Percentiles rank a stretch among this genome's conserved stretches.
Evolutionary conservation across 495 filamentous ascomycete species (phyloP).

Genomic region (Cercophora scortea): DNA sequence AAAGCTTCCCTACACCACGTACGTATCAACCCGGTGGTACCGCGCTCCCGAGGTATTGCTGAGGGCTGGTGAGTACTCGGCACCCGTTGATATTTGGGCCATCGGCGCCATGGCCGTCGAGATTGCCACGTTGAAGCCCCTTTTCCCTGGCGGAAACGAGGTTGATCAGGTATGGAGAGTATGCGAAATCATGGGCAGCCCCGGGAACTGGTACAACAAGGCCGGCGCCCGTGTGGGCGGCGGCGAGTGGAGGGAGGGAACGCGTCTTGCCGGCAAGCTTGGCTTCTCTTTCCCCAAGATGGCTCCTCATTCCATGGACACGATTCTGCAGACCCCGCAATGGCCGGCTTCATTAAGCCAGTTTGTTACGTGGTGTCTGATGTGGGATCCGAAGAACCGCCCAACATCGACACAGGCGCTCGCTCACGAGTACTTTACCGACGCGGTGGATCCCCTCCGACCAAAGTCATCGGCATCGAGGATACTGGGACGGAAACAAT

Average conservation of each 20-base stretch:
- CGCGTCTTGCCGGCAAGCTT: slow-evolving; percentile 83
- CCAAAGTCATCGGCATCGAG: slow-evolving; percentile 86
- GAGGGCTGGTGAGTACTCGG: slow-evolving; percentile 92
- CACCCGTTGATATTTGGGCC: slow-evolving; percentile 98
- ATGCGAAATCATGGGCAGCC: slow-evolving; percentile 99
- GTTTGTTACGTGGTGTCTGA: slow-evolving; percentile 97
- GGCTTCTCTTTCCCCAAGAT: slow-evolving; percentile 99
- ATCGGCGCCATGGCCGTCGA: slow-evolving; percentile 99
- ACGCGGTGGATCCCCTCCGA: slow-evolving; percentile 85
- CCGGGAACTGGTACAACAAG: slow-evolving; percentile 96
- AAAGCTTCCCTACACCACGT: slow-evolving; percentile 93
- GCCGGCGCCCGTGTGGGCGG: slow-evolving; percentile 79
- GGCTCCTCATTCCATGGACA: slow-evolving; percentile 96
- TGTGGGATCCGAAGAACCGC: slow-evolving; percentile 95
- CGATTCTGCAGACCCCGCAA: slow-evolving; percentile 78
- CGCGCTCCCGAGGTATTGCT: slow-evolving; percentile 93
- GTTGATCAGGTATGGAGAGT: slow-evolving; percentile 99
- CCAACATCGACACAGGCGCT: slow-evolving; percentile 93
- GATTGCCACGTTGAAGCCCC: slow-evolving; percentile 90
- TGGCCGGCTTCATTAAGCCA: slow-evolving; percentile 84
- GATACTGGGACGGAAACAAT: slow-evolving; percentile 79
- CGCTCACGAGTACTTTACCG: slow-evolving; percentile 91
- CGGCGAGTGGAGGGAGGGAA: slow-evolving; percentile 96
- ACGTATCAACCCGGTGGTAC: slow-evolving; percentile 98
- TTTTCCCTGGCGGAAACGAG: slow-evolving; percentile 97